Conservation (phyloP, 1,284 basidiomycete genomes). For the Mixia osmundae region DNA sequence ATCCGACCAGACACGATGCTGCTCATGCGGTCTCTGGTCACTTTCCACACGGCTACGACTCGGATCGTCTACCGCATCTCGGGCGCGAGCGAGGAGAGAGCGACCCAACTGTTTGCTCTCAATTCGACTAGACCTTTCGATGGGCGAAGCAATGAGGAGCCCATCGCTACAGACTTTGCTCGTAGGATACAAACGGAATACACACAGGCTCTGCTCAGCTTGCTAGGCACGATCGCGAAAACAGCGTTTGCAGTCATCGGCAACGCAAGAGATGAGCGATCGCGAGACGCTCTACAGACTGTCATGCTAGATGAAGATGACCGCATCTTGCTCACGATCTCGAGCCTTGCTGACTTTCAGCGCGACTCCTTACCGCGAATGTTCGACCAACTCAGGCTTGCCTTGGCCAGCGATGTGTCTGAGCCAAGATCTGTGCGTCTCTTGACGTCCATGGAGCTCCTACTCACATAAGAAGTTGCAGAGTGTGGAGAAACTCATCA, state of each 20-base stretch:
- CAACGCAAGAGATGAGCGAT: no score
- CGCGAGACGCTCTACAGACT: no score
- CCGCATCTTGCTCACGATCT: slow-evolving; percentile 65
- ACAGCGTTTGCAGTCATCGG: no score
- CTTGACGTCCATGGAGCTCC: slow-evolving; percentile 3
- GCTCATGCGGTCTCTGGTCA: slow-evolving; percentile 46
- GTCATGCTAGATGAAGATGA: no score
- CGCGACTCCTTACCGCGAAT: slow-evolving; percentile 48
- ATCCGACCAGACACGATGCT: slow-evolving; percentile 26
- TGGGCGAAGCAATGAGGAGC: slow-evolving; percentile 6
- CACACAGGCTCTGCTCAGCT: slow-evolving; percentile 63
- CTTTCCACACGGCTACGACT: slow-evolving; percentile 60
- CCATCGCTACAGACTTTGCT: slow-evolving; percentile 20
- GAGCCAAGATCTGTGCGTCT: slow-evolving; percentile 28
- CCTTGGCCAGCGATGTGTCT: slow-evolving; percentile 55
- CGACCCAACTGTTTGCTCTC: slow-evolving; percentile 6
- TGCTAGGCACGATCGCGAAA: no score
- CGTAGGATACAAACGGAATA: slow-evolving; percentile 64
- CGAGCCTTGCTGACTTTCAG: slow-evolving; percentile 61
- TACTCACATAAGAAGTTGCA: slow-evolving; percentile 18
- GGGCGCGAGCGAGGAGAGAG: slow-evolving; percentile 38
- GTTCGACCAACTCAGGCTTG: slow-evolving; percentile 49
- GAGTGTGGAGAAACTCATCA: slow-evolving; percentile 51
- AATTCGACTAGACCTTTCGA: slow-evolving; percentile 5
- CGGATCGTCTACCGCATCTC: slow-evolving; percentile 61